phyloP scores from a whole-genome alignment of 768 basidiomycete genomes.

The Roridomyces roridus region DNA sequence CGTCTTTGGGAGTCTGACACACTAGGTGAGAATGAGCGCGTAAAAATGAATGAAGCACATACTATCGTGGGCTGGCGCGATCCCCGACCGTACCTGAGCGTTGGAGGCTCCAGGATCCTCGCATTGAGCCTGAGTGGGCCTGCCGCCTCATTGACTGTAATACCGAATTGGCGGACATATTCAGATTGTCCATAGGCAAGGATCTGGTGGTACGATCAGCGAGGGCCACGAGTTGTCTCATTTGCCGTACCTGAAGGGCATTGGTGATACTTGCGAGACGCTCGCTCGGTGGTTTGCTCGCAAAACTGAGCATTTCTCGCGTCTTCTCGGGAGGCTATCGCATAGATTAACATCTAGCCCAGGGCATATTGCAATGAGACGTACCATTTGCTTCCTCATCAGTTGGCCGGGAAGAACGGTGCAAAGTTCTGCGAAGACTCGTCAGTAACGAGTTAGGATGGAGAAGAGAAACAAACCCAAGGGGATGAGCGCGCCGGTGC shows the following conservation, averaged over 20 bases:
- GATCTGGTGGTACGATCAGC: too few species aligned
- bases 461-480: conserved; percentile 31
- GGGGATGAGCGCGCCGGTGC: conserved; percentile 67
- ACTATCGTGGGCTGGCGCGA: conserved; percentile 66
- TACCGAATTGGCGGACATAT: conserved; percentile 76
- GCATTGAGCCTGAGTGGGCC: conserved; percentile 64
- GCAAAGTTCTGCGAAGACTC: conserved; percentile 56
- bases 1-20: conserved; percentile 27
- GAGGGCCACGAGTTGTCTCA: too few species aligned
- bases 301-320: conserved; percentile 67
- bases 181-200: conserved; percentile 76
- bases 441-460: conserved; percentile 38
- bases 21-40: conserved; percentile 17
- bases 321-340: conserved; percentile 63
- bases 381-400: conserved; percentile 66
- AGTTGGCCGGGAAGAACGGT: conserved; percentile 69
- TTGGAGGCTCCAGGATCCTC: conserved; percentile 68
- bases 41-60: conserved; percentile 31
- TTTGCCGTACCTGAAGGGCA: conserved; percentile 59
- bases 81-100: conserved; percentile 65
- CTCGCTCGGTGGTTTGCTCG: conserved; percentile 67
- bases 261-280: conserved; percentile 60
- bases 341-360: neutral
- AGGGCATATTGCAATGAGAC: too few species aligned
- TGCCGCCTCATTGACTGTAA: conserved; percentile 56